Conservation (phyloP, 495 filamentous ascomycete species). For the Lasiosphaeria ovina region DNA sequence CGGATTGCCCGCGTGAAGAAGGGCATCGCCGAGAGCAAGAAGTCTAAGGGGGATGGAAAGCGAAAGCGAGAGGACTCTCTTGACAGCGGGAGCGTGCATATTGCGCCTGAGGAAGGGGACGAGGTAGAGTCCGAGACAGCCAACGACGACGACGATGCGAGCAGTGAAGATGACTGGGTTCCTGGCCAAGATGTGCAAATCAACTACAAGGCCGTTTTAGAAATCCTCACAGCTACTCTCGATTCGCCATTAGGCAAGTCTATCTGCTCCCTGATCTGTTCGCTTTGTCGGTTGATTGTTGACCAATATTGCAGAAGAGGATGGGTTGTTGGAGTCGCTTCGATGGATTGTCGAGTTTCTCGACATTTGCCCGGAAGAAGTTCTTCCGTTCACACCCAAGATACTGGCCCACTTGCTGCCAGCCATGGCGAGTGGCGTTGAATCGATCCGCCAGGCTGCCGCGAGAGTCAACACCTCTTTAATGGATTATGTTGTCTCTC, state of each 20-base stretch:
- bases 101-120: constrained; percentile 43
- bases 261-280: neutral
- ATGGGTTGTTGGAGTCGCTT: constrained; percentile 84
- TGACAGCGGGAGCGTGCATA: constrained; percentile 55
- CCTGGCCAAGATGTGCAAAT: constrained; percentile 96
- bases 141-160: constrained; percentile 55
- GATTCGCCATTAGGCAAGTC: constrained; percentile 73
- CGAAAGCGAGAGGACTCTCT: constrained; percentile 63
- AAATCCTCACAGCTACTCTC: constrained; percentile 88
- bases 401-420: constrained; percentile 90
- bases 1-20: constrained; percentile 89
- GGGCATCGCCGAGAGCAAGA: constrained; percentile 83
- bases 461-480: constrained; percentile 84
- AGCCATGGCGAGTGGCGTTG: constrained; percentile 87
- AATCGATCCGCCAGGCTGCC: constrained; percentile 84
- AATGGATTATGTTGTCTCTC: constrained; percentile 84
- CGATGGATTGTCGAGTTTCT: constrained; percentile 97
- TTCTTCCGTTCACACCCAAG: constrained; percentile 90
- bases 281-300: constrained; percentile 17
- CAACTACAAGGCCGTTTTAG: constrained; percentile 85
- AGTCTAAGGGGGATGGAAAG: constrained; percentile 64
- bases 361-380: constrained; percentile 95
- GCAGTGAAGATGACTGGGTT: constrained; percentile 87
- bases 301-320: constrained; percentile 61
- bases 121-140: constrained; percentile 59